Percentiles rank a stretch among this genome's conserved stretches.
phyloP scores from a whole-genome alignment of 108 stramenopile genomes.

The Stephanodiscus triporus region DNA sequence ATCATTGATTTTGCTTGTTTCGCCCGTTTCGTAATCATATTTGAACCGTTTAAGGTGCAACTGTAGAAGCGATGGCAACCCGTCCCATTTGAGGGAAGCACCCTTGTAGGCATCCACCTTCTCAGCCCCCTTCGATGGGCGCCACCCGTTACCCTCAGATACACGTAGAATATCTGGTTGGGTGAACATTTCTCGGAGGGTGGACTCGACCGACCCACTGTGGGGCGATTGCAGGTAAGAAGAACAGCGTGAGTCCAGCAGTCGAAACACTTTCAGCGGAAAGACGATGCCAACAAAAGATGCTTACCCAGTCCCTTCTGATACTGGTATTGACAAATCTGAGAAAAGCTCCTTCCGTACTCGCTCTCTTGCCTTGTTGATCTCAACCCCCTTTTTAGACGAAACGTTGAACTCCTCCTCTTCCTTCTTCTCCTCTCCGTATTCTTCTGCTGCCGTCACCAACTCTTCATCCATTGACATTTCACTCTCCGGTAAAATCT shows the following conservation, averaged over 20 bases:
- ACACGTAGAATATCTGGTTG: constrained; percentile 74
- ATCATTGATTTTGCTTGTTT: constrained; percentile 74
- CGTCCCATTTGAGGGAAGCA: constrained; percentile 54
- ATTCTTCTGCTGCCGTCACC: constrained; percentile 46
- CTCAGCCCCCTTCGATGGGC: constrained; percentile 86
- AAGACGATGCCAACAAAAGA: neutral
- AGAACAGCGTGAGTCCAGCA: neutral
- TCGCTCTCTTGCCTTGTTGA: constrained; percentile 50
- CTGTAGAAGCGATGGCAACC: constrained; percentile 78
- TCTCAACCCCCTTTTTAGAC: neutral
- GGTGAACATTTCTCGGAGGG: constrained; percentile 63
- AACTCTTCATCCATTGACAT: constrained; percentile 46
- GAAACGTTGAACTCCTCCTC: constrained; percentile 10
- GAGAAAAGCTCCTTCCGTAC: constrained; percentile 71
- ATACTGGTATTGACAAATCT: constrained; percentile 81
- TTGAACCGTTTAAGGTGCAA: constrained; percentile 85
- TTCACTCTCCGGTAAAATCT: constrained; percentile 37
- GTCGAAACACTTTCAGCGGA: constrained; percentile 7
- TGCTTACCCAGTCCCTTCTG: constrained; percentile 38
- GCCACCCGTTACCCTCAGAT: constrained; percentile 88
- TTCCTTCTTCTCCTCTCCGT: constrained; percentile 46
- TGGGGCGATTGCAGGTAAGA: neutral
- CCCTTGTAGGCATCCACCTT: constrained; percentile 89
- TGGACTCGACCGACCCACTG: constrained; percentile 54
- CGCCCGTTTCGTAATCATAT: constrained; percentile 83